Evolutionary conservation across 176 grass and related monocot genomes (phyloP).

Genomic region (Bromus sterilis): DNA sequence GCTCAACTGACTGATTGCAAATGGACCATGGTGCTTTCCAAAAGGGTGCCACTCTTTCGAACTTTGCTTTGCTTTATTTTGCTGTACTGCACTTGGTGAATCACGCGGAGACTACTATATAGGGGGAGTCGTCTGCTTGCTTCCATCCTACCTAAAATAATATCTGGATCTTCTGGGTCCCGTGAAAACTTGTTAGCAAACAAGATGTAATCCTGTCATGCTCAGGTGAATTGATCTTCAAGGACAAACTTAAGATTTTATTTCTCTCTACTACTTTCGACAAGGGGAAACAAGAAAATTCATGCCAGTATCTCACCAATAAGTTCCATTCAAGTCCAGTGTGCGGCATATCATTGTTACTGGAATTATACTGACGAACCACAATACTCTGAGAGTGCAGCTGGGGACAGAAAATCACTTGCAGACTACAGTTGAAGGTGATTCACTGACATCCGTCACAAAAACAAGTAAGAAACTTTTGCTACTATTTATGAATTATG

Average conservation of each 20-base stretch:
- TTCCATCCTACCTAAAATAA: neutral
- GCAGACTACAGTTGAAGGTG: neutral
- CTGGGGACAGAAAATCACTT: neutral
- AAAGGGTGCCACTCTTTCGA: conserved; percentile 9
- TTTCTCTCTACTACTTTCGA: neutral
- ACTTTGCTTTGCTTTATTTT: neutral
- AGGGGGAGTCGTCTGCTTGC: conserved; percentile 5
- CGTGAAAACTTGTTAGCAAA: neutral
- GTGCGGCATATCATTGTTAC: neutral
- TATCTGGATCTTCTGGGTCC: neutral
- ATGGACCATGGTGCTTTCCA: conserved; percentile 6
- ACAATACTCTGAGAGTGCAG: neutral
- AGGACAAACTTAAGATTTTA: neutral
- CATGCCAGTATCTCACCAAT: neutral
- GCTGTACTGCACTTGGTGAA: conserved; percentile 28
- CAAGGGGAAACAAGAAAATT: neutral
- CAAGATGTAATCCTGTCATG: neutral
- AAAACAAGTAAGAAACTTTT: neutral
- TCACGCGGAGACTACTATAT: neutral
- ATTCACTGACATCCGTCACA: neutral
- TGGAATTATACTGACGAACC: neutral
- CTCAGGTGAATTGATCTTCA: neutral
- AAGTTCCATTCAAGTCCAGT: neutral
- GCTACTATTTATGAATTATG: neutral
- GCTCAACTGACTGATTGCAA: conserved; percentile 19